phyloP scores from a whole-genome alignment of 1,139 yeast species.

The Pneumocystis oryctolagi region DNA sequence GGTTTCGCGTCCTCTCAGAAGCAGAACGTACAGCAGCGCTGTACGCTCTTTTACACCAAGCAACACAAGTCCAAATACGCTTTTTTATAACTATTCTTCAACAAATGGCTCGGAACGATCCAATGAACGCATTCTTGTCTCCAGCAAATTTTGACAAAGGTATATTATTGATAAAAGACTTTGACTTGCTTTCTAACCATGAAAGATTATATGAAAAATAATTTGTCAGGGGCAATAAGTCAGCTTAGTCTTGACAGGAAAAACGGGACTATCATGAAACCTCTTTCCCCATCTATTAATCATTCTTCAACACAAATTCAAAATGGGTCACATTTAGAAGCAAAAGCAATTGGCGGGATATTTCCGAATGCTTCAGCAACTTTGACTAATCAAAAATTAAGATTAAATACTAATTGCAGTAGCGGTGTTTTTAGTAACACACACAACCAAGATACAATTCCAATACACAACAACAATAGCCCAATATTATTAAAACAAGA shows the following conservation, averaged over 20 bases:
- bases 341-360: constrained; percentile 5
- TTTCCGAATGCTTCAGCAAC: constrained; percentile 13
- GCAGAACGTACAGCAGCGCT: constrained; percentile 29
- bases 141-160: constrained; percentile 18
- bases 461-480: not conserved
- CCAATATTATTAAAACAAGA: constrained; percentile 5
- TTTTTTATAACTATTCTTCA: constrained; percentile 27
- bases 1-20: constrained; percentile 26
- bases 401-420: not conserved
- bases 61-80: constrained; percentile 27
- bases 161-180: not conserved
- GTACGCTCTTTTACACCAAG: constrained; percentile 25
- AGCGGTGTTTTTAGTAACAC: not conserved
- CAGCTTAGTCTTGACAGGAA: not conserved
- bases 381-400: constrained; percentile 10
- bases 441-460: not conserved
- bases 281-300: constrained; percentile 6
- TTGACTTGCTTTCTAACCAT: not conserved
- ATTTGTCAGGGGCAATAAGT: constrained; percentile 1
- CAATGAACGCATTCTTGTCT: constrained; percentile 20
- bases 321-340: constrained; percentile 2
- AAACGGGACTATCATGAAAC: not conserved
- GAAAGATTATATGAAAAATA: constrained; percentile 6
- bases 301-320: not conserved
- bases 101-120: constrained; percentile 22